phyloP scores from a whole-genome alignment of 768 basidiomycete genomes.

The Leccinum obscurum region DNA sequence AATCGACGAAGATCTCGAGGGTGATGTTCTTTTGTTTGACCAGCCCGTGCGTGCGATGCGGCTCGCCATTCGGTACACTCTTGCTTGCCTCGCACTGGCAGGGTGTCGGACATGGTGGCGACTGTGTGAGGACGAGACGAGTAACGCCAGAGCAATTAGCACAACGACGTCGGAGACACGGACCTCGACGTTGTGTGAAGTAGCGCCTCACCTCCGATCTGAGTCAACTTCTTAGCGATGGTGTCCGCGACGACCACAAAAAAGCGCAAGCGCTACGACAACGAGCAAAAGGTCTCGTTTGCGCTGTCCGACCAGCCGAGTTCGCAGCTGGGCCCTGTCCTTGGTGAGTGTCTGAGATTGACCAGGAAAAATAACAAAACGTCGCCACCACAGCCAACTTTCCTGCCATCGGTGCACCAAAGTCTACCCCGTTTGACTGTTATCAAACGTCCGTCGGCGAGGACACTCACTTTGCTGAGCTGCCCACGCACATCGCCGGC shows the following conservation, averaged over 20 bases:
- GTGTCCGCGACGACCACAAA: constrained; percentile 32
- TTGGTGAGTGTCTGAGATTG: constrained; percentile 42
- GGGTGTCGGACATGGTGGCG: constrained; percentile 18
- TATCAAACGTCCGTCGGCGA: constrained; percentile 45
- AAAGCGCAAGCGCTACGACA: constrained; percentile 51
- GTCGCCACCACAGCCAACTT: constrained; percentile 50
- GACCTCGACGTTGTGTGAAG: constrained; percentile 26
- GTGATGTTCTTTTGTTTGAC: too few species aligned
- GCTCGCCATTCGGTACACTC: too few species aligned
- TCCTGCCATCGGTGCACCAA: constrained; percentile 61
- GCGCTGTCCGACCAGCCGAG: constrained; percentile 36
- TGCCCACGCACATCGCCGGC: constrained; percentile 32
- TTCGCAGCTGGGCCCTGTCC: constrained; percentile 48
- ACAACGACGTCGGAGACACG: constrained; percentile 15
- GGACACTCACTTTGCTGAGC: constrained; percentile 34
- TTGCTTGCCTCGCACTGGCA: too few species aligned
- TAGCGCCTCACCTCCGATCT: constrained; percentile 5
- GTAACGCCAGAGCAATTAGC: constrained; percentile 8
- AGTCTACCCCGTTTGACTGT: constrained; percentile 59
- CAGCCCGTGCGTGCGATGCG: too few species aligned
- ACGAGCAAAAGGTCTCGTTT: constrained; percentile 37
- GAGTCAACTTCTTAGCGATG: constrained; percentile 14
- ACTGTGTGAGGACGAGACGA: constrained; percentile 31
- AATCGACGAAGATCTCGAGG: too few species aligned
- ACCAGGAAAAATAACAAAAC: neutral